Evolutionary conservation across 164 flowering plant genomes (phyloP), one percentile per base, ranked within the genome.

Genomic region (Magnolia changhungtana): DNA sequence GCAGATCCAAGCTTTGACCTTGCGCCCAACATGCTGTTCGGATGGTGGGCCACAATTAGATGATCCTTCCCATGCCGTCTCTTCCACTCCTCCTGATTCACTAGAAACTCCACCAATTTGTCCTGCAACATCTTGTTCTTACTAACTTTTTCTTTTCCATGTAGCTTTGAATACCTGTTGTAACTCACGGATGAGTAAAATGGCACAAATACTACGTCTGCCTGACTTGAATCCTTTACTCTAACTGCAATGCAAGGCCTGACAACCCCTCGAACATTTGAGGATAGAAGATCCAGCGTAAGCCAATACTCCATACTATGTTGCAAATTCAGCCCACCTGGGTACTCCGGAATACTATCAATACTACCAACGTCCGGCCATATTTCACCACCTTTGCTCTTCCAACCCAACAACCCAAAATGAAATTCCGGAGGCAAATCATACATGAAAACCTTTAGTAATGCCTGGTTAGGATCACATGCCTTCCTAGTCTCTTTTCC

Each of bases 221-320:
- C 97, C 74, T 84, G 72, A 82, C 90, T 89, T 9, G 95, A 85
- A 84, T 89, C 89, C 16, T 68, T 45, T 69, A 94, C 97, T 85
- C 97, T 88, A 65, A 91, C 75, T 23, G 89, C 97, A 80, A 73
- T 87, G 75, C 95, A 90, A 14, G 97, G 91, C 79, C 90, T 87
- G 4, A 24, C 69, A 9, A 84, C 71, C 37, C 81, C 75, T 24
- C 80, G 81, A 59, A 55, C 69, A 70, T 85, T 78, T 8, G 98
- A 96, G 9, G 88, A 78, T 16, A 96, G 87, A 71, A 96, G 92
- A 87, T 96, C 99, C 76, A 96, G 84, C 37, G 96, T 89, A 50
- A 96, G 92, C 98, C 98, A 93, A 78, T 92, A 93, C 78, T 92
- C 99, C 2, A 89, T 77, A 76, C 99, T 96, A 69, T 93, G 98